Conservation (phyloP, 2,329 filamentous ascomycete species). For the Hirsutella rhossiliensis region DNA sequence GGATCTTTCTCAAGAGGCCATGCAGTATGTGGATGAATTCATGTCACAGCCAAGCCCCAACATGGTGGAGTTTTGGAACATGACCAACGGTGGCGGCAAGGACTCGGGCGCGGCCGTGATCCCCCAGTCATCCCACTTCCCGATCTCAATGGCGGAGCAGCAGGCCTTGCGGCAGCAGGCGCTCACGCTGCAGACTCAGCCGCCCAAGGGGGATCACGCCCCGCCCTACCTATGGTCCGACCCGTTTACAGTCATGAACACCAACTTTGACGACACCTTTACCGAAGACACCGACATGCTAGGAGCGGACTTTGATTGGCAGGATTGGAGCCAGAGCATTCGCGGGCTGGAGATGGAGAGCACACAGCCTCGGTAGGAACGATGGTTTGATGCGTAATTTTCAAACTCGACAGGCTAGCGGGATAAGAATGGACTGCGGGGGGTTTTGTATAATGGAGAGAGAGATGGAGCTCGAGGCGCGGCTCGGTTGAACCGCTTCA, state of each 20-base stretch:
- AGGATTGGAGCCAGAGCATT: conserved; percentile 33
- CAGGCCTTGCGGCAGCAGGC: conserved; percentile 9
- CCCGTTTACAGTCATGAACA: conserved; percentile 16
- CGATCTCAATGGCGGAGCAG: conserved; percentile 5
- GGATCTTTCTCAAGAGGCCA: conserved; percentile 15
- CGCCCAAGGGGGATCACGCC: conserved; percentile 19
- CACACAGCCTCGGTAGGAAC: conserved; percentile 9
- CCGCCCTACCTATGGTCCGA: conserved; percentile 31
- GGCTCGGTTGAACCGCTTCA: too few relatives aligned
- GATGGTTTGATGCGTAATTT: conserved; percentile 5
- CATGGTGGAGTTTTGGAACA: conserved; percentile 21
- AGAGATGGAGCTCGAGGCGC: too few relatives aligned
- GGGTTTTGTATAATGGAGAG: too few relatives aligned
- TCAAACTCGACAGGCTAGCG: too few relatives aligned
- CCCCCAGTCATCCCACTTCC: not conserved
- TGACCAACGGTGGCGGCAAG: conserved; percentile 1
- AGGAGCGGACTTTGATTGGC: conserved; percentile 34
- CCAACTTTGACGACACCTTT: conserved; percentile 14
- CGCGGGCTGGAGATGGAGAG: conserved; percentile 24
- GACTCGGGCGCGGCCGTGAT: not conserved
- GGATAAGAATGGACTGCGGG: too few relatives aligned
- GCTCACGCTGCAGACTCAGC: conserved; percentile 10
- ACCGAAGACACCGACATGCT: conserved; percentile 25
- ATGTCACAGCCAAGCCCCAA: conserved; percentile 24
- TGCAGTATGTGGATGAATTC: conserved; percentile 23